Conservation (phyloP, 805 yeast genomes). For the Torulaspora delbrueckii region DNA sequence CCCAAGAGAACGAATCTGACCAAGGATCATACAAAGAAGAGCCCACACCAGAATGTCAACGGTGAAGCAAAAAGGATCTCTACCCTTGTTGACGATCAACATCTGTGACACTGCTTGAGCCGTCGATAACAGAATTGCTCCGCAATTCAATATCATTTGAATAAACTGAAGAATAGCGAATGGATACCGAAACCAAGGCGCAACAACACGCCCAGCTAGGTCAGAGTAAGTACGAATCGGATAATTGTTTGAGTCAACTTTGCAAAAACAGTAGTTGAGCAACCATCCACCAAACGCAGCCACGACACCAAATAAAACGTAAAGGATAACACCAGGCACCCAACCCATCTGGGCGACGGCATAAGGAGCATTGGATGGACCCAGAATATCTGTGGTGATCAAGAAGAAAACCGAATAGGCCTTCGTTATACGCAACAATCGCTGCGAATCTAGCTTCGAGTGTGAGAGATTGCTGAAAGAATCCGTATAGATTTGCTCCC, state of each 20-base stretch:
- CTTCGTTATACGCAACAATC: slow-evolving; percentile 15
- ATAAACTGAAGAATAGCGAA: slow-evolving; percentile 17
- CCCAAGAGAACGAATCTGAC: slow-evolving; percentile 40
- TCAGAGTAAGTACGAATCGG: slow-evolving; percentile 43
- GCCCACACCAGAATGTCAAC: neutral
- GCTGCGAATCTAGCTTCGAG: neutral
- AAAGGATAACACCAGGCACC: slow-evolving; percentile 43
- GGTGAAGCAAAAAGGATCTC: neutral
- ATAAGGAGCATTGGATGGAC: slow-evolving; percentile 45
- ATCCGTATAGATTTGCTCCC: neutral
- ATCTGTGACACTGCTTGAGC: neutral
- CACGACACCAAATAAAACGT: slow-evolving; percentile 38
- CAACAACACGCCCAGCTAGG: slow-evolving; percentile 37
- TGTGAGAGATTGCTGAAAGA: neutral
- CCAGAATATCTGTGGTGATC: slow-evolving; percentile 46
- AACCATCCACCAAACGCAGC: slow-evolving; percentile 43
- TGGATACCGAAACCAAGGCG: slow-evolving; percentile 24
- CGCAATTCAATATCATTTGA: neutral
- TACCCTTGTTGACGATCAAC: neutral
- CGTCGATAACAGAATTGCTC: neutral
- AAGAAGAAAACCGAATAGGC: slow-evolving; percentile 39
- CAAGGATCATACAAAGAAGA: slow-evolving; percentile 40
- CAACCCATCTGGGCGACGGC: slow-evolving; percentile 43
- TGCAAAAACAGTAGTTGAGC: slow-evolving; percentile 36
- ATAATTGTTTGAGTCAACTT: slow-evolving; percentile 40